phyloP scores from a whole-genome alignment of 306 rosid genomes.

The Acacia crassicarpa region DNA sequence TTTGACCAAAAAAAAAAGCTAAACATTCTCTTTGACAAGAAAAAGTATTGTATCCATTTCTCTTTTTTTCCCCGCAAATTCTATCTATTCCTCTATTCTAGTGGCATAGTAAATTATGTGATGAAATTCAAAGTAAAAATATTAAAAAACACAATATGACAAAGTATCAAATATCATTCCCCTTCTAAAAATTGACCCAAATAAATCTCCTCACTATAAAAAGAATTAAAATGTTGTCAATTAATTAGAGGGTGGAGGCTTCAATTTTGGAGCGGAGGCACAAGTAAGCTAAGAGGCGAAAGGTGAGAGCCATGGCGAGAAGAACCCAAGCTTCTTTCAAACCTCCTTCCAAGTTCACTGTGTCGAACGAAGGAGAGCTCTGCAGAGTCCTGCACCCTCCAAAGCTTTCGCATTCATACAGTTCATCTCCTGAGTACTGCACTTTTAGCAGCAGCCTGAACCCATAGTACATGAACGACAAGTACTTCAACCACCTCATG shows the following conservation, averaged over 20 bases:
- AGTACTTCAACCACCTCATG: conserved; percentile 85
- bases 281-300: conserved; percentile 67
- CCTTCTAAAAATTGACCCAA: neutral
- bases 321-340: conserved; percentile 74
- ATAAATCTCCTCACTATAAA: neutral
- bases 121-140: too few relatives aligned
- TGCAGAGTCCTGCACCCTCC: conserved; percentile 77
- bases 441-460: conserved; percentile 84
- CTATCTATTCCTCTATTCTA: neutral
- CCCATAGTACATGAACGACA: conserved; percentile 89
- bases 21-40: neutral
- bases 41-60: neutral
- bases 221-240: neutral
- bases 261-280: conserved; percentile 67
- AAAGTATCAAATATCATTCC: neutral
- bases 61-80: neutral
- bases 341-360: conserved; percentile 74
- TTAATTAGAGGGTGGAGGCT: conserved; percentile 35
- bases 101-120: neutral
- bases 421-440: conserved; percentile 80
- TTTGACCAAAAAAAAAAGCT: too few relatives aligned
- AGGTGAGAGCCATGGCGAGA: conserved; percentile 70
- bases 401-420: conserved; percentile 70
- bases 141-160: neutral
- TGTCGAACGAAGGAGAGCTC: conserved; percentile 76